A percentile compares a stretch with the other conserved stretches of the same genome.
phyloP scores from a whole-genome alignment of 371 early-diverging fungal genomes.

The Mucor sp. region DNA sequence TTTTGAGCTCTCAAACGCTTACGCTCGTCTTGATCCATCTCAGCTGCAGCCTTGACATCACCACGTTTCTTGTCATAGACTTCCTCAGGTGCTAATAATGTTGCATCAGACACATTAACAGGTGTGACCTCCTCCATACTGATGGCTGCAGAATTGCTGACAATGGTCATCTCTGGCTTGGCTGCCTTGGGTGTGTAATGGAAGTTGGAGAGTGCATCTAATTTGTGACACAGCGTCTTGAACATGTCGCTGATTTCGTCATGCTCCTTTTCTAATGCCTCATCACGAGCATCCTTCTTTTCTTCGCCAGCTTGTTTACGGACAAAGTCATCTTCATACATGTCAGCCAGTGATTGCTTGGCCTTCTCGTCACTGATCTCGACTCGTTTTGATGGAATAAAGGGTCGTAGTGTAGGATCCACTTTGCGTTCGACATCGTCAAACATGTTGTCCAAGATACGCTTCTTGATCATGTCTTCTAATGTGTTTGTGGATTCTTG shows the following conservation, averaged over 20 bases:
- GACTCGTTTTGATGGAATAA: conserved; percentile 76
- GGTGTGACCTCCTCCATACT: conserved; percentile 96
- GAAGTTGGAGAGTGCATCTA: conserved; percentile 93
- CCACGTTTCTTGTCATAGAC: conserved; percentile 74
- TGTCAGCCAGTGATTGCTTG: conserved; percentile 85
- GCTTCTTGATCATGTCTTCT: conserved; percentile 91
- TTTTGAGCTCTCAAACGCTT: conserved; percentile 65
- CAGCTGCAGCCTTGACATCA: conserved; percentile 67
- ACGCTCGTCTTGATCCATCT: conserved; percentile 76
- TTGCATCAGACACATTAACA: conserved; percentile 81
- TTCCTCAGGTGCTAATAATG: conserved; percentile 90
- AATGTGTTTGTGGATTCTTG: conserved; percentile 87
- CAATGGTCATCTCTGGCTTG: conserved; percentile 77
- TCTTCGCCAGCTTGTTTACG: conserved; percentile 59
- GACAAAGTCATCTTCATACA: conserved; percentile 91
- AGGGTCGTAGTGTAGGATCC: conserved; percentile 70
- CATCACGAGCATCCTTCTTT: conserved; percentile 71
- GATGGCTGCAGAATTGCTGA: conserved; percentile 85
- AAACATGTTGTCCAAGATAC: conserved; percentile 82
- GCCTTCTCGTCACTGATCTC: conserved; percentile 84
- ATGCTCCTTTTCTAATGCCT: conserved; percentile 74
- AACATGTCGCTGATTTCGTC: conserved; percentile 78
- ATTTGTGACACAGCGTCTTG: conserved; percentile 71
- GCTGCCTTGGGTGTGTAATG: conserved; percentile 85
- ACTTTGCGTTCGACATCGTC: conserved; percentile 91